Evolutionary conservation across 1,284 basidiomycete species (phyloP), one percentile per base, ranked within the genome.

Genomic region (Anthracocystis setariae): DNA sequence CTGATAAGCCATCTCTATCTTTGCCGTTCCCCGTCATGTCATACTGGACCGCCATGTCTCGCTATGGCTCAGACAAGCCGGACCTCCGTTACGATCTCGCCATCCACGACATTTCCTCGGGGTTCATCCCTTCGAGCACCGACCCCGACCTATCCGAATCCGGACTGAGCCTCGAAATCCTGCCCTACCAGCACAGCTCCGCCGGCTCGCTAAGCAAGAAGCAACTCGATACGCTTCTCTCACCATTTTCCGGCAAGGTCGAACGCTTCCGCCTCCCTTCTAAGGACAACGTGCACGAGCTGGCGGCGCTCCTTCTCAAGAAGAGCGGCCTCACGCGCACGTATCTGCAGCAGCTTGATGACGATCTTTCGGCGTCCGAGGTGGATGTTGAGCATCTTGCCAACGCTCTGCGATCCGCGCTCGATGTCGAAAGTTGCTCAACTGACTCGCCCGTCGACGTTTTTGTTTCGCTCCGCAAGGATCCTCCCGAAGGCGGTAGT

Each of bases 51-150:
- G 78, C 78, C 5, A 78, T 78, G 74, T 51, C 56, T 3, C 49
- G 55, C 24, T 97, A 90, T 86, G 94, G 94, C 9, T 93, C 92
- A 47, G 94, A 98, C 85, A 98, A 98, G 85, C 94, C 94, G 37
- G 94, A 98, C 83, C 89, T 90, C 47, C 88, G 94, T 52, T 94
- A 92, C 84, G 89, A 88, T 45, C 87, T 94, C 10, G 20, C 60
- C 23, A 61, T 81, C 2, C 54, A 61, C 29, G 74, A 80, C 29
- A 56, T 81, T 10, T 61, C 66, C 1, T 23, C 54, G 3, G 58
- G 54, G 25, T 54, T 73, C 12, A 21, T n/a, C 9, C 51, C 69
- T 4, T 46, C 52, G 3, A 47, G 52, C 20, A 47, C 51, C 20
- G 37, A 56, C 12, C 9, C 44, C 0, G 43, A 49, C 0, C 27